Conservation (phyloP, 2,329 filamentous ascomycete species). For the Aureobasidium pullulans region DNA sequence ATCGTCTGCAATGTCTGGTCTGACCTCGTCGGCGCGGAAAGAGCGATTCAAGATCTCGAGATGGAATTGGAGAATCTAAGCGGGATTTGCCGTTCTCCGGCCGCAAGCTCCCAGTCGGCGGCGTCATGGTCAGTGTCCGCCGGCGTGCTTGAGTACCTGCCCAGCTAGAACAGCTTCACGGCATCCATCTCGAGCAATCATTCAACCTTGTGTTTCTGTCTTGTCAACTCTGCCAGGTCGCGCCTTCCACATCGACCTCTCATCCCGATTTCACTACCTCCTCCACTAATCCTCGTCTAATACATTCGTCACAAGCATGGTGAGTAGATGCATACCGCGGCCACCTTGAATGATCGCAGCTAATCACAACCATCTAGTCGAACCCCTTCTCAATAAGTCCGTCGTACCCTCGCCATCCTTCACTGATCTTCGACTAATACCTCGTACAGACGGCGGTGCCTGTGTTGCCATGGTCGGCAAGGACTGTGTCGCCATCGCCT, state of each 20-base stretch:
- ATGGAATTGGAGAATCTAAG: not conserved
- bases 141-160: not conserved
- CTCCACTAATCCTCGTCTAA: not conserved
- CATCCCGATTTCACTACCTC: not conserved
- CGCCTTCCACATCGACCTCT: conserved; percentile 3
- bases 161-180: conserved; percentile 5
- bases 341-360: not conserved
- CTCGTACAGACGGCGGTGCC: conserved; percentile 68
- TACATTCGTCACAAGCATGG: conserved; percentile 25
- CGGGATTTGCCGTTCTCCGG: conserved; percentile 15
- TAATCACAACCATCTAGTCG: conserved; percentile 46
- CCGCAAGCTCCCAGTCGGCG: not conserved
- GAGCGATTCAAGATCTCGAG: conserved; percentile 6
- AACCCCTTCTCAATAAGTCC: conserved; percentile 95
- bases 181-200: not conserved
- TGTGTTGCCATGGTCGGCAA: conserved; percentile 99
- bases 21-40: conserved; percentile 6
- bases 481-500: conserved; percentile 98
- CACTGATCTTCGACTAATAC: not conserved
- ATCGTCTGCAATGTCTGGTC: not conserved
- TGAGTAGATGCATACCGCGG: conserved; percentile 18
- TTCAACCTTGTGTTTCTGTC: not conserved
- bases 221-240: not conserved
- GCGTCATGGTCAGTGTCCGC: not conserved
- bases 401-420: conserved; percentile 24